phyloP scores from a whole-genome alignment of 768 basidiomycete genomes.

The Tricholoma saponaceum region DNA sequence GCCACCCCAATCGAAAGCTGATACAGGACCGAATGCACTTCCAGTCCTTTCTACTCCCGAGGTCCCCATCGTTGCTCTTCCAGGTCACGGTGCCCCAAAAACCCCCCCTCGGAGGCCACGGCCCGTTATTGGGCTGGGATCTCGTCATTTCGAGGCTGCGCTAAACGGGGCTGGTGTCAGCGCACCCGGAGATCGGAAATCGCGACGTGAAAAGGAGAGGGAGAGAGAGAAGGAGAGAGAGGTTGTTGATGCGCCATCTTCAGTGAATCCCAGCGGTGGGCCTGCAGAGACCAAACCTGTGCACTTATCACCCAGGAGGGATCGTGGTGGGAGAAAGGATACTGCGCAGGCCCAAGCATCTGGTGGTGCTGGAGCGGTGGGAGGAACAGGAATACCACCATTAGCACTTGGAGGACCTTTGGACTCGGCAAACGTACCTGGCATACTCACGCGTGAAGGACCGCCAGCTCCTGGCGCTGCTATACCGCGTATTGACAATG shows the following conservation, averaged over 20 bases:
- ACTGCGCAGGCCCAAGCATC: background rate
- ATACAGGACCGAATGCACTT: constrained; percentile 7
- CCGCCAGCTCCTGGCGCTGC: constrained; percentile 8
- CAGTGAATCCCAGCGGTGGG: background rate
- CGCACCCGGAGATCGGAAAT: constrained; percentile 18
- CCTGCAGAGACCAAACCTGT: constrained; percentile 6
- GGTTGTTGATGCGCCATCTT: constrained; percentile 8
- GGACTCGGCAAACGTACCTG: constrained; percentile 20
- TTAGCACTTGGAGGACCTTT: background rate
- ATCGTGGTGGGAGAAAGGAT: constrained; percentile 12
- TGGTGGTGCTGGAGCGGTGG: background rate
- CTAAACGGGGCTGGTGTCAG: constrained; percentile 59
- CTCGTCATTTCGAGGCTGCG: constrained; percentile 71
- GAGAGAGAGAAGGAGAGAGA: constrained; percentile 20
- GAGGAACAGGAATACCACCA: constrained; percentile 6
- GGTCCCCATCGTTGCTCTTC: background rate
- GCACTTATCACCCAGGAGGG: constrained; percentile 10
- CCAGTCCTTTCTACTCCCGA: constrained; percentile 15
- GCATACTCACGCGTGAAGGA: constrained; percentile 28
- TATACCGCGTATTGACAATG: background rate
- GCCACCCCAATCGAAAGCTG: constrained; percentile 4
- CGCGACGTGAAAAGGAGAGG: constrained; percentile 14
- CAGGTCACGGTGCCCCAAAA: constrained; percentile 16
- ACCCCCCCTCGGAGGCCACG: constrained; percentile 41
- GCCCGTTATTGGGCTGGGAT: constrained; percentile 59